Evolutionary conservation across 371 early-diverging fungal genomes (phyloP), one percentile per base, ranked within the genome.

Genomic region (Apophysomyces variabilis): DNA sequence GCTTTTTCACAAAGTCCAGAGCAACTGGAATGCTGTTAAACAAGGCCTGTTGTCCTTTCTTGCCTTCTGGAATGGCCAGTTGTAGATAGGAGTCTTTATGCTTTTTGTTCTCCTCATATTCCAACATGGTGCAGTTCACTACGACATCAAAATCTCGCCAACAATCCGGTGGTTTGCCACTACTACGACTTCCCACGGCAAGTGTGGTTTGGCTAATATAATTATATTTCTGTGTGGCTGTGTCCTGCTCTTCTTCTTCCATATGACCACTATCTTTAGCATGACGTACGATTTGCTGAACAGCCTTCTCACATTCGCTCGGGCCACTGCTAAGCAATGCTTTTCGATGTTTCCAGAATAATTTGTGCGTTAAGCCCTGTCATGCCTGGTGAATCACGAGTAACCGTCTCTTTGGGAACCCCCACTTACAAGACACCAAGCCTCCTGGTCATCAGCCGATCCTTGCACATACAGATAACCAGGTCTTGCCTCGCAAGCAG

Each of bases 401-500:
- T 41, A 36, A 11, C 32, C 32, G 32, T 26, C 32, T 3, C 32
- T 26, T 58, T 44, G 18, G 21, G 26, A 35, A 38, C 18, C 38
- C 7, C 39, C 38, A 63, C 50, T 67, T 75, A 86, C 88, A 73
- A 77, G 60, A 36, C 90, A 82, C 96, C 96, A 96, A 64, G 88
- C 77, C 68, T 96, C 96, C 39, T 93, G 88, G 72, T 96, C 95
- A 70, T 96, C 96, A 0, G 88, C 96, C 2, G 95, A 89, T 5
- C 96, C 96, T 76, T 96, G 95, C 4, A 96, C 90, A 66, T 96
- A 96, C 5, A 85, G 67, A 61, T 86, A 93, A 0, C 88, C 86
- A n/a, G 57, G 56, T 3, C 85, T 70, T 58, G 65, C 67, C 39
- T 85, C 77, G 35, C 73, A 76, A 9, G 69, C 77, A 44, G 84